A percentile compares a stretch with the other conserved stretches of the same genome.
These are phyloP conservation scores for Houttuynia cordata DNA, from an alignment of 164 flowering plant genomes.

Conservation along the genomic window DNA sequence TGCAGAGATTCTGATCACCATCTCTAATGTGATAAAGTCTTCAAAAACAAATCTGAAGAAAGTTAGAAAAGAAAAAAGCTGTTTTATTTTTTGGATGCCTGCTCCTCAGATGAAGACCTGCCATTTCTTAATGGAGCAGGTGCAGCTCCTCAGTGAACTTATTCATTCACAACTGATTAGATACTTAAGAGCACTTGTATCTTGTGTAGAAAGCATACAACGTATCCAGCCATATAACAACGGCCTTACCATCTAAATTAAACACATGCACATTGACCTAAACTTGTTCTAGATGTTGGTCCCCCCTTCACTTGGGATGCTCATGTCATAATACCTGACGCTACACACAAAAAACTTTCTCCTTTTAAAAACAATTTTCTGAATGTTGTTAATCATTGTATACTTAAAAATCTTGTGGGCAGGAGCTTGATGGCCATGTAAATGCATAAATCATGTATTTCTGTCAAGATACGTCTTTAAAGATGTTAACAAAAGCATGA, in stretches of 20 bases:
- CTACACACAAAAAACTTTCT: not conserved
- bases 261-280: not conserved
- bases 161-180: not conserved
- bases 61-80: not conserved
- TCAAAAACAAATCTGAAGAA: too few species aligned
- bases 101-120: not conserved
- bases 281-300: not conserved
- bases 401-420: not conserved
- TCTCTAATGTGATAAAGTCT: not conserved
- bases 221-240: not conserved
- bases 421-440: too few species aligned
- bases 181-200: not conserved
- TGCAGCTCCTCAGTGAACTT: not conserved
- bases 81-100: not conserved
- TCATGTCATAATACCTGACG: too few species aligned
- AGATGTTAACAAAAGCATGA: not conserved
- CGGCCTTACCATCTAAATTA: not conserved
- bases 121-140: slow-evolving; percentile 1
- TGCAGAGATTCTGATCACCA: slow-evolving; percentile 4
- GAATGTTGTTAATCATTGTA: not conserved
- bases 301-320: not conserved
- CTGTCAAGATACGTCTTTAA: not conserved
- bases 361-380: not conserved
- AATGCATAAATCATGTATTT: not conserved
- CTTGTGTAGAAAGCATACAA: not conserved